These are phyloP conservation scores for Cylindrotheca closterium DNA, from an alignment of 108 stramenopile genomes.

Conservation along the genomic window DNA sequence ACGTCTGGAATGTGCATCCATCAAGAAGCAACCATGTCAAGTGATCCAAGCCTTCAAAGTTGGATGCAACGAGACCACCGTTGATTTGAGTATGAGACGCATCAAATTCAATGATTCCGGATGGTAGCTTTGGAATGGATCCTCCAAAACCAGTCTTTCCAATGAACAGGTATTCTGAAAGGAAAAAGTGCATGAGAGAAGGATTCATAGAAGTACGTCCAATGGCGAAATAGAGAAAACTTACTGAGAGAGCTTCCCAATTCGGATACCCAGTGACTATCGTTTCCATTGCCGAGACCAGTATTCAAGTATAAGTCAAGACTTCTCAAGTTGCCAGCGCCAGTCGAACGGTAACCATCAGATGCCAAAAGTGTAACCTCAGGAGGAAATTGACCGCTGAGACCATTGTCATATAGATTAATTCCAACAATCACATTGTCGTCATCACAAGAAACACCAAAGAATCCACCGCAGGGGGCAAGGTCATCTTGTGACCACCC, in stretches of 20 bases:
- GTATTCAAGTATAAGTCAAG: conserved; percentile 31
- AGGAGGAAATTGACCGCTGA: conserved; percentile 36
- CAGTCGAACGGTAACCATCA: conserved; percentile 26
- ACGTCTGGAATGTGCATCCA: conserved; percentile 32
- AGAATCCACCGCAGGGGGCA: conserved; percentile 21
- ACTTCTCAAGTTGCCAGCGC: conserved; percentile 30
- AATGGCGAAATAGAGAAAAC: too few relatives aligned
- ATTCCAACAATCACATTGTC: conserved; percentile 15
- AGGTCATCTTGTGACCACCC: conserved; percentile 19
- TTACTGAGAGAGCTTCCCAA: conserved; percentile 34
- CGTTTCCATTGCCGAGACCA: conserved; percentile 14
- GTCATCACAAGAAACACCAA: conserved; percentile 21
- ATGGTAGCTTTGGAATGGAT: conserved; percentile 23
- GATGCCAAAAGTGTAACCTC: conserved; percentile 29
- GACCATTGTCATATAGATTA: conserved; percentile 28
- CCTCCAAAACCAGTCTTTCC: conserved; percentile 30
- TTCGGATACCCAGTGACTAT: conserved; percentile 26
- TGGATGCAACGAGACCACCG: conserved; percentile 21
- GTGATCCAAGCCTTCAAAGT: conserved; percentile 9
- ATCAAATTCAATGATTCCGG: conserved; percentile 22
- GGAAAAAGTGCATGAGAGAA: background rate
- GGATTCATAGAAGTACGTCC: background rate
- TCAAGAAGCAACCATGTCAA: conserved; percentile 30
- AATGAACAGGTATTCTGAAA: conserved; percentile 10
- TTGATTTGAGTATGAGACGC: conserved; percentile 14